These are phyloP conservation scores for Raffaelea ambrosiae DNA, from an alignment of 2,329 filamentous ascomycete species.

Conservation along the genomic window DNA sequence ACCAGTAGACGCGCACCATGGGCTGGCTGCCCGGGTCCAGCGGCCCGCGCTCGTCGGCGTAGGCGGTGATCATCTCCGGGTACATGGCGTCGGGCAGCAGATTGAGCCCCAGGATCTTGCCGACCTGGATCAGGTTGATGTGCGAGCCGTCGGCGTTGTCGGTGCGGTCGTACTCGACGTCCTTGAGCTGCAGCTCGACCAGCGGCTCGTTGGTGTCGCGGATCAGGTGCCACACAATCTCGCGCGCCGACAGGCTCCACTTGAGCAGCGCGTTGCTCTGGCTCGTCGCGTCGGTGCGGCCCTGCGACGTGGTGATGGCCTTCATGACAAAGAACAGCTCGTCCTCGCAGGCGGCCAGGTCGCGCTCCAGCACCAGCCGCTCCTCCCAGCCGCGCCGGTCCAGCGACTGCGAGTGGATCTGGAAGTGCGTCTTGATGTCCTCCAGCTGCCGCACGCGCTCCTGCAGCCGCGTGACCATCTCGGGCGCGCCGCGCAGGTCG, in stretches of 20 bases:
- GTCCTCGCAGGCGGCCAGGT: constrained; percentile 83
- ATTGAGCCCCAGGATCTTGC: constrained; percentile 81
- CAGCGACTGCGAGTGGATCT: constrained; percentile 78
- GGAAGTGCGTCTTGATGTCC: constrained; percentile 94
- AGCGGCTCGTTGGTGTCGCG: constrained; percentile 79
- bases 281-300: constrained; percentile 63
- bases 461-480: constrained; percentile 86
- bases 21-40: constrained; percentile 46
- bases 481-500: constrained; percentile 84
- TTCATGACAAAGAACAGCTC: constrained; percentile 99
- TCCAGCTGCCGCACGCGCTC: constrained; percentile 88
- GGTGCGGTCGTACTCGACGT: constrained; percentile 87
- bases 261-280: constrained; percentile 73
- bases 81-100: constrained; percentile 85
- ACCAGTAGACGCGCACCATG: constrained; percentile 93
- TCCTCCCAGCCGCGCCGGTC: constrained; percentile 91
- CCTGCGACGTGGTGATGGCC: constrained; percentile 92
- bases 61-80: constrained; percentile 91
- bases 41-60: constrained; percentile 56
- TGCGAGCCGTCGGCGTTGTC: constrained; percentile 98
- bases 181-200: constrained; percentile 84
- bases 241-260: constrained; percentile 88
- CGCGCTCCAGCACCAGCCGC: constrained; percentile 77
- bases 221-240: constrained; percentile 96
- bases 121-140: constrained; percentile 82